phyloP scores from a whole-genome alignment of 257 asterid genomes.

The Gentiana macrophylla region DNA sequence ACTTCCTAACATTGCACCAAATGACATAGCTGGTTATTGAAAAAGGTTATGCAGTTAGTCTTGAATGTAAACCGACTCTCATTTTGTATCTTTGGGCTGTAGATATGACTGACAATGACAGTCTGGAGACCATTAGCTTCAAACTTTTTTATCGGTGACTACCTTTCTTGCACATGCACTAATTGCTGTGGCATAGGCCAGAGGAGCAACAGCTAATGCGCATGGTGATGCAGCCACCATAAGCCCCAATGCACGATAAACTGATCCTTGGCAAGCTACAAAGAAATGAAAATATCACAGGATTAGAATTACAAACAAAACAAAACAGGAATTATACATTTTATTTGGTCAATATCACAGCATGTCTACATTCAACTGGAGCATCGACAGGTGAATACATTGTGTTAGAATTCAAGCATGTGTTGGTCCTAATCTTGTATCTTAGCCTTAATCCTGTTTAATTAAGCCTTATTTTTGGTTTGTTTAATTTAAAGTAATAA shows the following conservation, averaged over 20 bases:
- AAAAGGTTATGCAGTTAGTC: neutral
- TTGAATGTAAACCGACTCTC: neutral
- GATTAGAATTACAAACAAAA: neutral
- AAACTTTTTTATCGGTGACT: conserved; percentile 1
- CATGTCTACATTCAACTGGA: too few species aligned
- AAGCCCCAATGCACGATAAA: conserved; percentile 91
- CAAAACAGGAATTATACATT: neutral
- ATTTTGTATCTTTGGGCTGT: neutral
- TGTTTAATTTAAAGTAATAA: too few species aligned
- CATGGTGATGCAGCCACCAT: conserved; percentile 99
- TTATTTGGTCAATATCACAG: too few species aligned
- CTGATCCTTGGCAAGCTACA: conserved; percentile 95
- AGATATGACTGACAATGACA: neutral
- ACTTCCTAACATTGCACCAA: too few species aligned
- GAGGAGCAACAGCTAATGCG: conserved; percentile 94
- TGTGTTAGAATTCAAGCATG: too few species aligned
- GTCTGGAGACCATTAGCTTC: too few species aligned
- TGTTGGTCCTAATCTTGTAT: too few species aligned
- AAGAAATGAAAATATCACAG: conserved; percentile 9
- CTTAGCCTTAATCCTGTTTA: too few species aligned
- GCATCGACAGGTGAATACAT: too few species aligned
- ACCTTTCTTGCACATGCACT: conserved; percentile 99
- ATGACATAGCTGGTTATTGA: too few species aligned
- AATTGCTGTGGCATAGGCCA: conserved; percentile 93
- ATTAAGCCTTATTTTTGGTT: too few species aligned